Percentiles rank a stretch among this genome's conserved stretches.
These are phyloP conservation scores for Candida cerambycidarum DNA, from an alignment of 805 yeast genomes.

Conservation along the genomic window DNA sequence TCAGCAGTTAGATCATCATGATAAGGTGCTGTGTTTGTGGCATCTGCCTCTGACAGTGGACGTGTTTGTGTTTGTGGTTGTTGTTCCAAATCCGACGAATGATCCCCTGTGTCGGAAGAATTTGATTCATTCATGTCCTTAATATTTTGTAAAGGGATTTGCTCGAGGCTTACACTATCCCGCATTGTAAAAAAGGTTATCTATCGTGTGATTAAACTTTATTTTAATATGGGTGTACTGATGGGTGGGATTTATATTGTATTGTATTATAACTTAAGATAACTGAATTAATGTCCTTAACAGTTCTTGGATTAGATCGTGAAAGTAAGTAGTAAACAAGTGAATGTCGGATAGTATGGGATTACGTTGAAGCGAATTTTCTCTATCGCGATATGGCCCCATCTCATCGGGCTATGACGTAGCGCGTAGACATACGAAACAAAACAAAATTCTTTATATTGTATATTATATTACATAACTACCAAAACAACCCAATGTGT, in stretches of 20 bases:
- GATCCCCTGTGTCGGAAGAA: no score
- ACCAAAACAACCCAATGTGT: conserved; percentile 1
- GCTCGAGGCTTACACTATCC: neutral
- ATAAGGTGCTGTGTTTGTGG: neutral
- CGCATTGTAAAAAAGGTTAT: conserved; percentile 1
- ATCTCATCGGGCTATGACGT: no score
- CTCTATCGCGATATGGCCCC: no score
- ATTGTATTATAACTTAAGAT: no score
- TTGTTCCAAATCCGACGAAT: neutral
- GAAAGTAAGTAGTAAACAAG: no score
- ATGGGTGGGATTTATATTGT: no score
- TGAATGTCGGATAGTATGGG: no score
- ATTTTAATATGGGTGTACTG: neutral
- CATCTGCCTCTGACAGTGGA: neutral
- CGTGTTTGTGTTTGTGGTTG: neutral
- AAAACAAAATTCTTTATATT: no score
- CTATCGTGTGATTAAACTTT: conserved; percentile 1
- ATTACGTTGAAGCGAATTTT: no score
- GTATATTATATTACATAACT: conserved; percentile 6
- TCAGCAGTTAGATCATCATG: neutral
- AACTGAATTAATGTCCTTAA: no score
- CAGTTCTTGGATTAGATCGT: no score
- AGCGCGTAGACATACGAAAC: no score
- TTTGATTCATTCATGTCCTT: neutral
- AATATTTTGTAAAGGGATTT: neutral